Percentiles rank a stretch among this genome's conserved stretches.
These are phyloP conservation scores for Bjerkandera adusta DNA, from an alignment of 1,284 basidiomycete genomes.

Conservation along the genomic window DNA sequence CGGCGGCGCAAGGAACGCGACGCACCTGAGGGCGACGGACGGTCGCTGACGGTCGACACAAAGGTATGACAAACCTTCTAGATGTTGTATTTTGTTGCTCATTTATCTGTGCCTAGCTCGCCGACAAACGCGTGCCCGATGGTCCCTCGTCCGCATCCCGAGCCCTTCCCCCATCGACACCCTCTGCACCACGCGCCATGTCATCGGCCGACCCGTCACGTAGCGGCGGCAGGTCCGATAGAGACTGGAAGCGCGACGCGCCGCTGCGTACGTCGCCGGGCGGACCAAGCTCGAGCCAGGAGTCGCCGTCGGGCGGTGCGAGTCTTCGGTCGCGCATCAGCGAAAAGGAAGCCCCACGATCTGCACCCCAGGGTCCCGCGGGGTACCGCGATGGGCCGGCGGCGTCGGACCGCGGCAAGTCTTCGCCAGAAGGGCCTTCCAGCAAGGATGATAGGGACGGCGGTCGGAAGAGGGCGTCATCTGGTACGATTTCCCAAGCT, in stretches of 20 bases:
- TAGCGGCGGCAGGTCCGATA: slow-evolving; percentile 24
- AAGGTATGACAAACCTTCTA: slow-evolving; percentile 42
- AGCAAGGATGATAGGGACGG: slow-evolving; percentile 60
- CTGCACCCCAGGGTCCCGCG: slow-evolving; percentile 37
- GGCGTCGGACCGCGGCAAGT: slow-evolving; percentile 12
- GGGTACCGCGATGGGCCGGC: slow-evolving; percentile 41
- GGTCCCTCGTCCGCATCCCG: slow-evolving; percentile 43
- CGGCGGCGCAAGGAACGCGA: slow-evolving; percentile 66
- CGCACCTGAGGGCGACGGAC: slow-evolving; percentile 40
- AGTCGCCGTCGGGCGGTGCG: slow-evolving; percentile 20
- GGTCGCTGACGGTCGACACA: slow-evolving; percentile 44
- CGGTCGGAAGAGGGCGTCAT: slow-evolving; percentile 59
- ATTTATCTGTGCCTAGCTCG: slow-evolving; percentile 31
- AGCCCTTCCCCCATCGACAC: slow-evolving; percentile 53
- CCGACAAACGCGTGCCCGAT: slow-evolving; percentile 58
- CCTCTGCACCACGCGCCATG: slow-evolving; percentile 75
- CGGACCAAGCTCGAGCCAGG: slow-evolving; percentile 9
- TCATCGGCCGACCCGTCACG: slow-evolving; percentile 27
- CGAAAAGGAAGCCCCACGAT: slow-evolving; percentile 49
- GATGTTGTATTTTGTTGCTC: not conserved
- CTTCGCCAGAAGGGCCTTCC: slow-evolving; percentile 16
- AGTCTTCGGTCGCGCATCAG: slow-evolving; percentile 68
- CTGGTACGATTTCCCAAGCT: slow-evolving; percentile 43
- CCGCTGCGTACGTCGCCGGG: slow-evolving; percentile 16
- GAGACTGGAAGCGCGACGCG: slow-evolving; percentile 27